These are phyloP conservation scores for Fusarium ramigenum DNA, from an alignment of 2,329 filamentous ascomycete species.

Conservation along the genomic window DNA sequence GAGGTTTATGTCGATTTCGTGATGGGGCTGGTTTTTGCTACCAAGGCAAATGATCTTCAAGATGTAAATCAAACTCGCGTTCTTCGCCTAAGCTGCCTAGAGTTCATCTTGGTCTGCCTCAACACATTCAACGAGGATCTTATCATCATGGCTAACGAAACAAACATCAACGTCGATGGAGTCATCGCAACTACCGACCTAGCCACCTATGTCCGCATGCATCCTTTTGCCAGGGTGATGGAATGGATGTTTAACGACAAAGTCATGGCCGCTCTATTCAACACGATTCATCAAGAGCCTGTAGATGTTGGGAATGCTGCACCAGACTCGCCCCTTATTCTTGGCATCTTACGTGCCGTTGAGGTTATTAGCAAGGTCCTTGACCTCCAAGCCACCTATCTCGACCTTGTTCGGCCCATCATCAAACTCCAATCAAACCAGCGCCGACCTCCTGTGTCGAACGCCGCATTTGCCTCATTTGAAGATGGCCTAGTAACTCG, in stretches of 20 bases:
- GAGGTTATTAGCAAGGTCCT: slow-evolving; percentile 85
- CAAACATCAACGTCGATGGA: slow-evolving; percentile 77
- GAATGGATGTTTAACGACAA: slow-evolving; percentile 98
- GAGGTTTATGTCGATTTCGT: slow-evolving; percentile 94
- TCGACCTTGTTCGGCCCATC: slow-evolving; percentile 85
- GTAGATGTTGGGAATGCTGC: slow-evolving; percentile 76
- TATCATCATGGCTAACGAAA: slow-evolving; percentile 83
- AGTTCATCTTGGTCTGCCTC: slow-evolving; percentile 83
- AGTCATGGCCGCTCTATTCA: slow-evolving; percentile 81
- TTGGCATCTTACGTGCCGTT: slow-evolving; percentile 81
- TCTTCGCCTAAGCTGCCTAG: slow-evolving; percentile 81
- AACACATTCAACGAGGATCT: slow-evolving; percentile 93
- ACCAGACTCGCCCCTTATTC: slow-evolving; percentile 82
- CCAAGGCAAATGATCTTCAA: slow-evolving; percentile 70
- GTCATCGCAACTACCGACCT: slow-evolving; percentile 80
- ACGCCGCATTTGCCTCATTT: slow-evolving; percentile 82
- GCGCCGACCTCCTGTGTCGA: slow-evolving; percentile 69
- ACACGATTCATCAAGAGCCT: slow-evolving; percentile 79
- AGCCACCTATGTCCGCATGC: slow-evolving; percentile 81
- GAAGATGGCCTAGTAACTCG: slow-evolving; percentile 91
- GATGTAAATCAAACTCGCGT: slow-evolving; percentile 76
- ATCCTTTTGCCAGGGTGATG: slow-evolving; percentile 94
- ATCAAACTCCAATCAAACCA: slow-evolving; percentile 73
- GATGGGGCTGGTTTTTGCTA: slow-evolving; percentile 78
- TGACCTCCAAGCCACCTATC: slow-evolving; percentile 89